A percentile compares a stretch with the other conserved stretches of the same genome.
These are phyloP conservation scores for Hondaea fermentalgiana DNA, from an alignment of 108 stramenopile species.

Conservation along the genomic window DNA sequence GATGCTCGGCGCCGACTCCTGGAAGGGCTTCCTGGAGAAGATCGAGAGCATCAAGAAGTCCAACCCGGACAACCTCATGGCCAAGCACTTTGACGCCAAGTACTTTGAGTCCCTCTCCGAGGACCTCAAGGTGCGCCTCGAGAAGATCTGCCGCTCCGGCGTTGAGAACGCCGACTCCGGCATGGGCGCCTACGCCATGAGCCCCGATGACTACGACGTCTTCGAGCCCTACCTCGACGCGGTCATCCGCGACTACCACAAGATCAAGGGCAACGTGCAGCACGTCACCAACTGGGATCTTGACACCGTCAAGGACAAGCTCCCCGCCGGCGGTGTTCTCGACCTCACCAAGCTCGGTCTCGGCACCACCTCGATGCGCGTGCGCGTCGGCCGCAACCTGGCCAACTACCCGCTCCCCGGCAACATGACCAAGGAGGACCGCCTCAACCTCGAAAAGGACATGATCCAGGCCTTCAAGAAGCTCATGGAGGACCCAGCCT, in stretches of 20 bases:
- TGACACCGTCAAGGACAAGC: constrained; percentile 26
- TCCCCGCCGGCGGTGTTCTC: constrained; percentile 21
- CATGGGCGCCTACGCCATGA: constrained; percentile 27
- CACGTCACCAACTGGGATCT: constrained; percentile 51
- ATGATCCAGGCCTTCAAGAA: constrained; percentile 49
- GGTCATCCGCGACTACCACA: constrained; percentile 23
- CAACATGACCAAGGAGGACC: constrained; percentile 47
- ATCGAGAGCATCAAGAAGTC: constrained; percentile 19
- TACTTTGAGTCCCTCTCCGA: constrained; percentile 20
- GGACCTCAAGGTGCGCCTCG: constrained; percentile 7
- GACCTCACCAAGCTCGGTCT: constrained; percentile 46
- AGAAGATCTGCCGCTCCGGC: constrained; percentile 18
- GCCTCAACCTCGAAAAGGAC: constrained; percentile 45
- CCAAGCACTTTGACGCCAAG: background rate
- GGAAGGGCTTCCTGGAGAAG: background rate
- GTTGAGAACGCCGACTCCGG: constrained; percentile 9
- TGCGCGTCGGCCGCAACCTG: constrained; percentile 53
- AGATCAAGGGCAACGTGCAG: constrained; percentile 14
- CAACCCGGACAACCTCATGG: constrained; percentile 27
- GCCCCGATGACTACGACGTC: constrained; percentile 21
- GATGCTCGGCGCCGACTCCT: background rate
- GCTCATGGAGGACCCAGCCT: constrained; percentile 37
- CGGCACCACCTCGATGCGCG: constrained; percentile 47
- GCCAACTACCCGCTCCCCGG: constrained; percentile 50
- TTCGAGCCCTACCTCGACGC: constrained; percentile 23